Percentiles rank a stretch among this genome's conserved stretches.
Conservation (phyloP, 345 rosid species). For the Gynandropsis gynandra region DNA sequence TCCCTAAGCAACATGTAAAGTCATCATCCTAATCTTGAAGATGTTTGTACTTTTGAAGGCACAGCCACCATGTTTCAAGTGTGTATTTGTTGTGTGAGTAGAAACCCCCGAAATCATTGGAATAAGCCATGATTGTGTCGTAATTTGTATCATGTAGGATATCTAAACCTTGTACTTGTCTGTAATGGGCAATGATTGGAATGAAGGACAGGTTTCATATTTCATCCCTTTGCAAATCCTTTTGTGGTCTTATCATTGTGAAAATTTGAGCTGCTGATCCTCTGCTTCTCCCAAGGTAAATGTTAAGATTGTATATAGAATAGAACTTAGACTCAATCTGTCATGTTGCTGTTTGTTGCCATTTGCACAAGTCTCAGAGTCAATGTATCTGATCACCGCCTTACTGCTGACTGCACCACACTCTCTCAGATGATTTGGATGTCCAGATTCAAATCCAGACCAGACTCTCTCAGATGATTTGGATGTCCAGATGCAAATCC, state of each 20-base stretch:
- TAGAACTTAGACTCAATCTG: conserved; percentile 31
- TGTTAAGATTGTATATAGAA: conserved; percentile 35
- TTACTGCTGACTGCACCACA: conserved; percentile 40
- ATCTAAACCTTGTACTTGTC: conserved; percentile 10
- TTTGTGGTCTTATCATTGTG: conserved; percentile 29
- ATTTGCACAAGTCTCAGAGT: conserved; percentile 40
- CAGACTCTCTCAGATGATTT: conserved; percentile 42
- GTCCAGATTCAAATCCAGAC: conserved; percentile 57
- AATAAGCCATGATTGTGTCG: conserved; percentile 16
- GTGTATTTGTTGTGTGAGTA: conserved; percentile 19
- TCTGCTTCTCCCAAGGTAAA: conserved; percentile 50
- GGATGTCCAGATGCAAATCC: conserved; percentile 54
- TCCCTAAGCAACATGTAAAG: conserved; percentile 36
- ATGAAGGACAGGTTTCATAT: not conserved
- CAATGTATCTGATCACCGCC: conserved; percentile 49
- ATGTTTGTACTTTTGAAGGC: conserved; percentile 14
- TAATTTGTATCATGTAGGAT: not conserved
- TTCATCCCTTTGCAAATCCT: conserved; percentile 14
- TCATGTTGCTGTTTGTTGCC: conserved; percentile 37
- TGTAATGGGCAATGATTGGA: conserved; percentile 17
- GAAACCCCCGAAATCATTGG: too few relatives aligned
- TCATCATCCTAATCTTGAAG: too few relatives aligned
- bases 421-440: conserved; percentile 40
- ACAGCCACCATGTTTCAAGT: conserved; percentile 6
- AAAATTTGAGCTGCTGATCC: conserved; percentile 37